These are phyloP conservation scores for Gyromitra esculenta DNA, from an alignment of 2,329 filamentous ascomycete species.

Conservation along the genomic window DNA sequence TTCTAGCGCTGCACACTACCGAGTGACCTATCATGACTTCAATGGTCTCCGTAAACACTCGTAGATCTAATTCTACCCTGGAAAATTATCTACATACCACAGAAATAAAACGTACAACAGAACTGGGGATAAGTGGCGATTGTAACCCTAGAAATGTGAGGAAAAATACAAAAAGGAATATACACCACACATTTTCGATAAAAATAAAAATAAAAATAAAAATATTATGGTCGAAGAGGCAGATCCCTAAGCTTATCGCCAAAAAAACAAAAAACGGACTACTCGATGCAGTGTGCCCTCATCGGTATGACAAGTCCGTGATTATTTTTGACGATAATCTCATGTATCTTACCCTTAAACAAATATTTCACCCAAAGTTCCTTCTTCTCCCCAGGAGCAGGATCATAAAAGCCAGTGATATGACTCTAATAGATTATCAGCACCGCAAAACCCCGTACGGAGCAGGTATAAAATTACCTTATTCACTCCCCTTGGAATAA, in stretches of 20 bases:
- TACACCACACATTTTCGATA: constrained; percentile 1
- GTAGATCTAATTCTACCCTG: neutral
- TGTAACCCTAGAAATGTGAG: neutral
- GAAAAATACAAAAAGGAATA: constrained; percentile 2
- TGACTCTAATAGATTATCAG: constrained; percentile 60
- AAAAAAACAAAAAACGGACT: neutral
- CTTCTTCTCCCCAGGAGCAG: constrained; percentile 63
- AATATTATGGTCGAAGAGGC: neutral
- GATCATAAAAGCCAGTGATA: constrained; percentile 67
- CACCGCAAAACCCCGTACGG: neutral
- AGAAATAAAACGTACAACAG: neutral
- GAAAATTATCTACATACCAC: constrained; percentile 3
- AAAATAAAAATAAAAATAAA: too few relatives aligned
- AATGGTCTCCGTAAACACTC: neutral
- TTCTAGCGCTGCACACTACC: neutral
- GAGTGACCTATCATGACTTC: constrained; percentile 14
- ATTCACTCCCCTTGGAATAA: constrained; percentile 43
- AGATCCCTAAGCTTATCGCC: neutral
- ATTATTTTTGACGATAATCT: constrained; percentile 60
- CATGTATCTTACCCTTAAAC: constrained; percentile 60
- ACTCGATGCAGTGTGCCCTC: constrained; percentile 48
- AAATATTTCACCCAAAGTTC: constrained; percentile 64
- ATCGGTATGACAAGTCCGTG: constrained; percentile 60
- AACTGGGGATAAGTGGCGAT: neutral
- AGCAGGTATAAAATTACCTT: constrained; percentile 34